A percentile compares a stretch with the other conserved stretches of the same genome.
Evolutionary conservation across 2,329 filamentous ascomycete species (phyloP).

Genomic region (Monosporascus sp.): DNA sequence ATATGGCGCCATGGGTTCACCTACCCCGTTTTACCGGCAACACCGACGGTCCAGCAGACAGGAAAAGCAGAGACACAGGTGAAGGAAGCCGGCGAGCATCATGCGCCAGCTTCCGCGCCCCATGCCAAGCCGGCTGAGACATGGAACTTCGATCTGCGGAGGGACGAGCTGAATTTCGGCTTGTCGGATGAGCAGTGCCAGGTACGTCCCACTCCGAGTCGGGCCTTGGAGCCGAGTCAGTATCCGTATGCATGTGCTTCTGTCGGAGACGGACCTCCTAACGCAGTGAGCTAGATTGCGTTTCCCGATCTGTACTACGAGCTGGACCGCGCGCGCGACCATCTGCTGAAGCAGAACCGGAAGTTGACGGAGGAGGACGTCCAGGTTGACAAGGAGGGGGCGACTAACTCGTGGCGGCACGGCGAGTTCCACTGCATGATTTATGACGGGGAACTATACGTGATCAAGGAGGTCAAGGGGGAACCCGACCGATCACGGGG

Average conservation of each 20-base stretch:
- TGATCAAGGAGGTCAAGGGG: conserved; percentile 15
- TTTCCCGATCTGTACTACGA: conserved; percentile 18
- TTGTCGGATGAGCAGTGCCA: conserved; percentile 15
- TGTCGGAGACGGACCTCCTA: not conserved
- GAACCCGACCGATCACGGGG: conserved; percentile 19
- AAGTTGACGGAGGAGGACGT: conserved; percentile 12
- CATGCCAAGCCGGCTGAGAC: not conserved
- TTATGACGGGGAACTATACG: conserved; percentile 15
- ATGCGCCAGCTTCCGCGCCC: not conserved
- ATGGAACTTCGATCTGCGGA: conserved; percentile 13
- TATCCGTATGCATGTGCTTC: not conserved
- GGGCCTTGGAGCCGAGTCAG: no score
- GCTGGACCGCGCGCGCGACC: conserved; percentile 15
- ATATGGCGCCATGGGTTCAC: not conserved
- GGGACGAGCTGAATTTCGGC: conserved; percentile 15
- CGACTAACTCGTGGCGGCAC: conserved; percentile 10
- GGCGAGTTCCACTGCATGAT: conserved; percentile 19
- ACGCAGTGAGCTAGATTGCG: conserved; percentile 8
- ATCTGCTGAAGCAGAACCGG: conserved; percentile 9
- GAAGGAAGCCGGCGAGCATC: not conserved
- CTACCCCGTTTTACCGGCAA: not conserved
- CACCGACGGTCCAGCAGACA: conserved; percentile 1
- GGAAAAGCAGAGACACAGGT: not conserved
- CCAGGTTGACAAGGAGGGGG: conserved; percentile 8
- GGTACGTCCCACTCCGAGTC: conserved; percentile 4